Percentiles rank a stretch among this genome's conserved stretches.
Conservation (phyloP, 129 eudicot genomes). For the Pseudognaphalium luteoalbum region DNA sequence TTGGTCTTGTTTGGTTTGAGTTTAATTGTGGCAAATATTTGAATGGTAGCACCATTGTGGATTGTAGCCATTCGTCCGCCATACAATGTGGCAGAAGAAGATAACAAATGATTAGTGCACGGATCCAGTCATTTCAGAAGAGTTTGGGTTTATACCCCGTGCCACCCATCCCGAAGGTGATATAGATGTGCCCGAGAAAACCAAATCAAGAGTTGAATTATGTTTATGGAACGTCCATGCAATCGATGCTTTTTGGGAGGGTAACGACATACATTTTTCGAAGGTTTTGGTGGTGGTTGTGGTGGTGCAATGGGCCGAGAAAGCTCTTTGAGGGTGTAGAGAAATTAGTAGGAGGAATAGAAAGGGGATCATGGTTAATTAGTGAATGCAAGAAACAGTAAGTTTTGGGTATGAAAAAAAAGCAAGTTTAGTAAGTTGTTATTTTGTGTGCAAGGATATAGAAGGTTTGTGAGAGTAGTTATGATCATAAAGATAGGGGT, state of each 20-base stretch:
- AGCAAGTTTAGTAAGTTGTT: slow-evolving; percentile 2
- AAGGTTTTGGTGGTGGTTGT: slow-evolving; percentile 55
- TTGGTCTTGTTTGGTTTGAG: slow-evolving; percentile 75
- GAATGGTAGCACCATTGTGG: slow-evolving; percentile 69
- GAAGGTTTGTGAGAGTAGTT: slow-evolving; percentile 21
- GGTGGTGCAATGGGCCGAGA: slow-evolving; percentile 67
- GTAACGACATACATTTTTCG: slow-evolving; percentile 72
- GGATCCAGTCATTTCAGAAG: slow-evolving; percentile 87
- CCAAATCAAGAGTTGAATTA: slow-evolving; percentile 82
- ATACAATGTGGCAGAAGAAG: slow-evolving; percentile 72
- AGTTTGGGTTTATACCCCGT: slow-evolving; percentile 80
- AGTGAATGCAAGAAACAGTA: slow-evolving; percentile 5
- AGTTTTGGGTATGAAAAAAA: slow-evolving; percentile 19
- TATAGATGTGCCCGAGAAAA: slow-evolving; percentile 73
- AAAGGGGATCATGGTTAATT: slow-evolving; percentile 33
- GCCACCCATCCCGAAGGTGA: slow-evolving; percentile 99
- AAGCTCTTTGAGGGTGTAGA: slow-evolving; percentile 23
- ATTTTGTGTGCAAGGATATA: slow-evolving; percentile 25
- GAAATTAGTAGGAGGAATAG: slow-evolving; percentile 35
- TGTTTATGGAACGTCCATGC: slow-evolving; percentile 87
- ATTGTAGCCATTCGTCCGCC: slow-evolving; percentile 84
- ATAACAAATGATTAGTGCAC: slow-evolving; percentile 67
- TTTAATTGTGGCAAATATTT: slow-evolving; percentile 69
- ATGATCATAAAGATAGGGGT: slow-evolving; percentile 31
- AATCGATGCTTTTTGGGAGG: slow-evolving; percentile 85